Base-by-base conservation (phyloP, 306 rosid genomes). In the Spatholobus suberectus region DNA sequence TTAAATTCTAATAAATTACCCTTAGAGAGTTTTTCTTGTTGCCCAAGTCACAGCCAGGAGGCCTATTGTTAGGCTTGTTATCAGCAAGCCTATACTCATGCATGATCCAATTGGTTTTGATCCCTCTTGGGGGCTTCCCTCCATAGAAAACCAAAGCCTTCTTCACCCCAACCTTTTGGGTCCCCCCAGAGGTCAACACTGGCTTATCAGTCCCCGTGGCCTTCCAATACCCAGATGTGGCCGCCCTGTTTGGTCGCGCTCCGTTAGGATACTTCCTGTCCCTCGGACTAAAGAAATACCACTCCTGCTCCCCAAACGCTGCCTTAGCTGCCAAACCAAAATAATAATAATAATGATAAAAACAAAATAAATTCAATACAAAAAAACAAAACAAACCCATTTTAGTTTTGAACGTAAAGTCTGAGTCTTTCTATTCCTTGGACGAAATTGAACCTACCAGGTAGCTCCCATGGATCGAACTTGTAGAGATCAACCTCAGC, bases 161-260 rank as follows among this genome's bases (percentile, higher is more conserved):
- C 76, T 96, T 96, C 40, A 96, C 98, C 3, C 99, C 99, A 40
- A 96, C 96, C 71, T 93, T 96, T 52, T 89, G 92, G 5, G 83
- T 85, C 12, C 93, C 93, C 0, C 85, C 88, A 0, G 90, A 83
- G 14, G 89, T 84, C 0, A 96, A 46, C 43, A 96, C 98, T 3
- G 99, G 98, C 89, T 96, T 96, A 76, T 96, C 98, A 0, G 99
- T 96, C 24, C 99, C 99, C 0, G 99, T 96, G 0, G 99, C 99
- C 75, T 96, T 96, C 99, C 99, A 96, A 77, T 96, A 96, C 86
- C 98, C 99, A 0, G 99, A 96, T 0, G 96, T 92, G 2, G 98
- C 97, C 0, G 99, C 97, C 58, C 99, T 82, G 77, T 96, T 96
- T 8, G 99, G 99, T 83, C 99, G 70, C 0, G 98, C 96, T 0